Evolutionary conservation across 2,329 filamentous ascomycete genomes (phyloP).

Genomic region (Pseudopyricularia cyperi): DNA sequence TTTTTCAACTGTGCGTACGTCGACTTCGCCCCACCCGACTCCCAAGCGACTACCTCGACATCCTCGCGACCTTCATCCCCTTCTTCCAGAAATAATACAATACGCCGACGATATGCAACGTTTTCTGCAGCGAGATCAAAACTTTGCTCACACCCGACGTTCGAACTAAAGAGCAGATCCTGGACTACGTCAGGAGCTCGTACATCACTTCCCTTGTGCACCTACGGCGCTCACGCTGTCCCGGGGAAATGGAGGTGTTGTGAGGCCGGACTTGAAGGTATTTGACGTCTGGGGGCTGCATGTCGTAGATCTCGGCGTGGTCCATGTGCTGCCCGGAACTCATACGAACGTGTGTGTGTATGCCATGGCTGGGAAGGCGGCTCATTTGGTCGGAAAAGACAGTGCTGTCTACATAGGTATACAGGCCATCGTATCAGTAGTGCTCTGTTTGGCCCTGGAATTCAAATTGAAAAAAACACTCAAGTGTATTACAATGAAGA

Average conservation of each 20-base stretch:
- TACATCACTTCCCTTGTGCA: conserved; percentile 5
- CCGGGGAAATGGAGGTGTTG: conserved; percentile 6
- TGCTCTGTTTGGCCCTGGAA: no score
- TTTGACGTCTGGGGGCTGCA: conserved; percentile 9
- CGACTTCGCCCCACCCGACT: conserved; percentile 11
- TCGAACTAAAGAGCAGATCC: no score
- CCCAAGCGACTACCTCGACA: conserved; percentile 9
- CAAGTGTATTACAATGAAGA: no score
- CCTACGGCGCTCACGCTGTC: conserved; percentile 11
- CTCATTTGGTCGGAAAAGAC: no score
- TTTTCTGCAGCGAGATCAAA: no score
- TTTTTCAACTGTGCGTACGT: conserved; percentile 16
- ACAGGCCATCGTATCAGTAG: no score
- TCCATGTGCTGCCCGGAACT: conserved; percentile 8
- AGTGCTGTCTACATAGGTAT: no score
- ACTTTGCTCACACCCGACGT: no score
- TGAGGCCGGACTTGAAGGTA: conserved; percentile 6
- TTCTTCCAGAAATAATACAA: no score
- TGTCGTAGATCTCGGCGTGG: conserved; percentile 11
- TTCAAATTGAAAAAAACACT: no score
- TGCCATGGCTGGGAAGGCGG: conserved; percentile 6
- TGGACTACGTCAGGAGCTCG: conserved; percentile 1
- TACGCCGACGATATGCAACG: no score
- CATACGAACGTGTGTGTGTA: conserved; percentile 12
- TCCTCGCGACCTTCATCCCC: not conserved